Conservation (phyloP, 495 filamentous ascomycete genomes). For the Ascodesmis nigricans region DNA sequence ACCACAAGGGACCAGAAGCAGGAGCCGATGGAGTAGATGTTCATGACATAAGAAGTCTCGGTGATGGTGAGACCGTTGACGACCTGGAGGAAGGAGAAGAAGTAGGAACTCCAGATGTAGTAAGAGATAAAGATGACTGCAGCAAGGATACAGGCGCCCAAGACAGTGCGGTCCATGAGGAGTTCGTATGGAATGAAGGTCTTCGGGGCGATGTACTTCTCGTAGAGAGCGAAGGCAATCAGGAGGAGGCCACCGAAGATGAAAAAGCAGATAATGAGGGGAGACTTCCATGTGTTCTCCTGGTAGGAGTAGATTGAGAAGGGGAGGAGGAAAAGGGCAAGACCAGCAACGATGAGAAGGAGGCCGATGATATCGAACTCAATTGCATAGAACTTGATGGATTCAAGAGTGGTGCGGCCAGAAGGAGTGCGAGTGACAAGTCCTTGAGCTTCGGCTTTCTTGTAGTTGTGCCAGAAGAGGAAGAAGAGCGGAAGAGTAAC, state of each 20-base stretch:
- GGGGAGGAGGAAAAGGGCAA: constrained; percentile 42
- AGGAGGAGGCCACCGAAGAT: constrained; percentile 33
- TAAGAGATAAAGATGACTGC: constrained; percentile 37
- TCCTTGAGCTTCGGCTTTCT: constrained; percentile 32
- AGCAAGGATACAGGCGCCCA: constrained; percentile 36
- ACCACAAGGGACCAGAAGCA: constrained; percentile 33
- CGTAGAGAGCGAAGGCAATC: constrained; percentile 36
- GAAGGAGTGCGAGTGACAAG: constrained; percentile 6
- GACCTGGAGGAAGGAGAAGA: constrained; percentile 40
- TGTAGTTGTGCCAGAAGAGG: constrained; percentile 35
- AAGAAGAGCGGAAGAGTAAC: constrained; percentile 32
- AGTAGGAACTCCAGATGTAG: constrained; percentile 40
- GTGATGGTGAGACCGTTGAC: constrained; percentile 35
- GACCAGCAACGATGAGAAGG: constrained; percentile 32
- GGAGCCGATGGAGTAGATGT: constrained; percentile 30
- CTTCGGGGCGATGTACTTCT: constrained; percentile 31
- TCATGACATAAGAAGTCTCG: constrained; percentile 31
- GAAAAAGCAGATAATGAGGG: constrained; percentile 34
- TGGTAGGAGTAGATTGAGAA: constrained; percentile 33
- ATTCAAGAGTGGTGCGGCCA: constrained; percentile 28
- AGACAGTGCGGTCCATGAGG: constrained; percentile 37
- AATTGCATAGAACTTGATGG: constrained; percentile 29
- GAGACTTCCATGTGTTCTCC: constrained; percentile 29
- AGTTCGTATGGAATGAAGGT: constrained; percentile 38
- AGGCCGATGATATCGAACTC: constrained; percentile 40